phyloP scores from a whole-genome alignment of 495 filamentous ascomycete species.

The Penicillium canescens region DNA sequence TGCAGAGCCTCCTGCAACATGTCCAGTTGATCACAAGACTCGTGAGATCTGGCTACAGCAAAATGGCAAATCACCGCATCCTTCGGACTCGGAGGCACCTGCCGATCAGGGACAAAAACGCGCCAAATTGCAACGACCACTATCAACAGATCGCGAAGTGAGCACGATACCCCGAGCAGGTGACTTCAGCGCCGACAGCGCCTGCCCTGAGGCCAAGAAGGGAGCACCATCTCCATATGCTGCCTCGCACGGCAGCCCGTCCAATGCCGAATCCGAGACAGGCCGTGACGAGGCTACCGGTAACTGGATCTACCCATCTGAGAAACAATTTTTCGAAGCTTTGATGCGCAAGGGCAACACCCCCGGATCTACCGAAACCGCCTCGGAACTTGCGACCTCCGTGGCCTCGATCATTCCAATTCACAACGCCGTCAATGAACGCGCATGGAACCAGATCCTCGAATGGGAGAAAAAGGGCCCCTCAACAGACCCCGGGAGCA shows the following conservation, averaged over 20 bases:
- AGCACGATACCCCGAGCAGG: slow-evolving; percentile 78
- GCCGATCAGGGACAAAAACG: slow-evolving; percentile 30
- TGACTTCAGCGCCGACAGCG: slow-evolving; percentile 30
- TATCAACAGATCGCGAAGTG: slow-evolving; percentile 67
- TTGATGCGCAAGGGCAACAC: slow-evolving; percentile 77
- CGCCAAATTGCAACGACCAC: slow-evolving; percentile 42
- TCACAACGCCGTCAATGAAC: slow-evolving; percentile 95
- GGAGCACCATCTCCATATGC: slow-evolving; percentile 29
- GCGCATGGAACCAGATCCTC: slow-evolving; percentile 81
- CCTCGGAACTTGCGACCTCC: slow-evolving; percentile 57
- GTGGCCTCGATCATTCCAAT: slow-evolving; percentile 93
- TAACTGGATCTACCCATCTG: slow-evolving; percentile 97
- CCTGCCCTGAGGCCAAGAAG: slow-evolving; percentile 31
- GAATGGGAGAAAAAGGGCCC: slow-evolving; percentile 74
- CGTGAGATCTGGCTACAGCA: slow-evolving; percentile 78
- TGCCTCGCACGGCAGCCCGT: slow-evolving; percentile 51
- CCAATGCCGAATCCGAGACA: slow-evolving; percentile 73
- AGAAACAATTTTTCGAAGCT: slow-evolving; percentile 93
- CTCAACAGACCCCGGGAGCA: slow-evolving; percentile 51
- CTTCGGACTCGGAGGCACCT: slow-evolving; percentile 28
- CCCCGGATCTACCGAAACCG: slow-evolving; percentile 37
- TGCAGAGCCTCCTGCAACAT: slow-evolving; percentile 44
- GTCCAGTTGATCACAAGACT: slow-evolving; percentile 87
- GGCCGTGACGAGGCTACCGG: slow-evolving; percentile 62
- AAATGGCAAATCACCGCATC: slow-evolving; percentile 32